Evolutionary conservation across 495 filamentous ascomycete species (phyloP).

Genomic region (Lasiosphaeriaceae sp.): DNA sequence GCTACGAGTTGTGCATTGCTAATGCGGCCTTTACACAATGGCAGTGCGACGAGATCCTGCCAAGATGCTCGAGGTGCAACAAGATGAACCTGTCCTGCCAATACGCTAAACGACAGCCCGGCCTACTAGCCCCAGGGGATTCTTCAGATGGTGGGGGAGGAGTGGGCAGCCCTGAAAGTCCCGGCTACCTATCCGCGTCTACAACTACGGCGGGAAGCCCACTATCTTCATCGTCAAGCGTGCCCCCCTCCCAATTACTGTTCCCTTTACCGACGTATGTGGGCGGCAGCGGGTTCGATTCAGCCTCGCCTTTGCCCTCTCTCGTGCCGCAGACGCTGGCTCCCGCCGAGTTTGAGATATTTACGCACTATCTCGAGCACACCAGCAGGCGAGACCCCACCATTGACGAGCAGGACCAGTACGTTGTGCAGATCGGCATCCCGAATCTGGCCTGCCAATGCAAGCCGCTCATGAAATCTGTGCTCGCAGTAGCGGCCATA

Average conservation of each 20-base stretch:
- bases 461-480: slow-evolving; percentile 38
- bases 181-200: slow-evolving; percentile 4
- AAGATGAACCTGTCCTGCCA: slow-evolving; percentile 25
- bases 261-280: background rate
- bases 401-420: slow-evolving; percentile 33
- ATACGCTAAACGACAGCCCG: slow-evolving; percentile 13
- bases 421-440: slow-evolving; percentile 38
- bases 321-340: slow-evolving; percentile 18
- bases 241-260: background rate
- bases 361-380: slow-evolving; percentile 40
- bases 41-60: slow-evolving; percentile 25
- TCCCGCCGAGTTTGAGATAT: slow-evolving; percentile 31
- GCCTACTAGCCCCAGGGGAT: background rate
- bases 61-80: slow-evolving; percentile 22
- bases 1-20: too few species aligned
- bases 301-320: slow-evolving; percentile 8
- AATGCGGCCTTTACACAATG: background rate
- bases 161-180: slow-evolving; percentile 12
- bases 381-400: slow-evolving; percentile 37
- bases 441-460: slow-evolving; percentile 39
- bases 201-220: slow-evolving; percentile 6
- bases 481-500: slow-evolving; percentile 37
- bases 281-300: slow-evolving; percentile 3
- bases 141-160: background rate
- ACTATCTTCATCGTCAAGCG: slow-evolving; percentile 1